Base-by-base conservation (phyloP, 352 stramenopile genomes). In the Achlya hypogyna region DNA sequence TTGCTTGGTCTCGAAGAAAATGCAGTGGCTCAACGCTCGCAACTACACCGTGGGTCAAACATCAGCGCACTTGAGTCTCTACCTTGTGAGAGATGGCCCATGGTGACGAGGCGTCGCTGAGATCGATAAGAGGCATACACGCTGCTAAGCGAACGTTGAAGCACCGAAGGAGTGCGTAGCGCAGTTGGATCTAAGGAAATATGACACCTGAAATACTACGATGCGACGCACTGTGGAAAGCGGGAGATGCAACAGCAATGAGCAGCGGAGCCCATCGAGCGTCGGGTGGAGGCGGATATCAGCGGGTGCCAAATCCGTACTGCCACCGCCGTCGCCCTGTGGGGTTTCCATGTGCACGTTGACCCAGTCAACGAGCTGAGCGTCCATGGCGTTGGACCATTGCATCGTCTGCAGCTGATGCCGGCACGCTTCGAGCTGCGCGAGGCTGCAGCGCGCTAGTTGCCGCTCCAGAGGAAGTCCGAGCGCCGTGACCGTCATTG, bases 1-100 rank as follows among this genome's bases (percentile, higher is more conserved):
- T 25, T 85, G 86, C 73, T 94, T 96, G 31, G 92, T 66, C 38
- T 96, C 87, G 23, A 94, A 89, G 65, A 93, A 96, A n/a, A 93
- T 74, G 43, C 87, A 94, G 72, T 93, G 83, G 38, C 85, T 89
- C 25, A 93, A 62, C 16, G 78, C 74, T 1, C 85, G 84, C 38
- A 96, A 54, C 1, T 65, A 56, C 35, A 4, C 6, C 14, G 14
- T 27, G 42, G 5, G 6, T 5, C 25, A 5, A 20, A 20, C 22
- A 6, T 42, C 34, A 16, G 34, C 34, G 34, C 6, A 16, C 6
- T 42, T 3, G 29, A 51, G 9, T 38, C 23, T n/a, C 5, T 65
- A 65, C 58, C 58, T 75, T 77, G 49, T 92, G 74, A 9, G 85
- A 85, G 8, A 94, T 72, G 0, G 83, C 91, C 85, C 85, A 96